Evolutionary conservation across 23 red algal genomes (phyloP).

Genomic region (Pyropia haitanensis): DNA sequence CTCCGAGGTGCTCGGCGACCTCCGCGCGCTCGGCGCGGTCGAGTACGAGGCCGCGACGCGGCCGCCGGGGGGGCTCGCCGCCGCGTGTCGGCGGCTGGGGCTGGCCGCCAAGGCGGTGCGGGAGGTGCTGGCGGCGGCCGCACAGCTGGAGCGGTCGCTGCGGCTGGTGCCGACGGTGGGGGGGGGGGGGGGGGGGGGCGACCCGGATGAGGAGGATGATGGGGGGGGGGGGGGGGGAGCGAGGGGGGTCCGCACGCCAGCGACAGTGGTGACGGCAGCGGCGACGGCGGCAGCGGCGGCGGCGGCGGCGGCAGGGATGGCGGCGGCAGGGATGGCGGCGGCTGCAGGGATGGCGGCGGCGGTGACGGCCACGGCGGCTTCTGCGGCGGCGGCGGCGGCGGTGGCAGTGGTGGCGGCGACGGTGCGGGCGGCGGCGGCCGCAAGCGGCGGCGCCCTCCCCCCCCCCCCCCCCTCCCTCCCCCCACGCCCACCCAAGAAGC

Average conservation of each 20-base stretch:
- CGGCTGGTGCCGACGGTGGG: conserved; percentile 20
- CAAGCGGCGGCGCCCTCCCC: no score
- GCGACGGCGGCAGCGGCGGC: no score
- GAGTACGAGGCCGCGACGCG: conserved; percentile 25
- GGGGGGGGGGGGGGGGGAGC: no score
- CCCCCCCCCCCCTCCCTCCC: no score
- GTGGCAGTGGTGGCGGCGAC: not conserved
- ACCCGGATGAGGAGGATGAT: not conserved
- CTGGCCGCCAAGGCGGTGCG: conserved; percentile 16
- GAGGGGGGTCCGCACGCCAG: no score
- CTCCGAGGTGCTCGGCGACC: conserved; percentile 37
- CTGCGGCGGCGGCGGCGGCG: not conserved
- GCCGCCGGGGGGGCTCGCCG: not conserved
- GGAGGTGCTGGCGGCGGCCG: conserved; percentile 10
- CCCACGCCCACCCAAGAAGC: no score
- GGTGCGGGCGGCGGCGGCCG: conserved; percentile 5
- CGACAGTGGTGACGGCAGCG: no score
- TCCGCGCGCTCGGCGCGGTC: conserved; percentile 47
- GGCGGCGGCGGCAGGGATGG: no score
- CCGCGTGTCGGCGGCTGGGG: conserved; percentile 2
- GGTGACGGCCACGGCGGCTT: not conserved
- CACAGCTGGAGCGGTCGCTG: conserved; percentile 19
- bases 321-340: not conserved
- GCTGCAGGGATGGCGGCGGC: not conserved
- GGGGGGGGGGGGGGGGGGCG: not conserved